phyloP scores from a whole-genome alignment of 192 early-diverging fungal species.

The Backusella morwellensis region DNA sequence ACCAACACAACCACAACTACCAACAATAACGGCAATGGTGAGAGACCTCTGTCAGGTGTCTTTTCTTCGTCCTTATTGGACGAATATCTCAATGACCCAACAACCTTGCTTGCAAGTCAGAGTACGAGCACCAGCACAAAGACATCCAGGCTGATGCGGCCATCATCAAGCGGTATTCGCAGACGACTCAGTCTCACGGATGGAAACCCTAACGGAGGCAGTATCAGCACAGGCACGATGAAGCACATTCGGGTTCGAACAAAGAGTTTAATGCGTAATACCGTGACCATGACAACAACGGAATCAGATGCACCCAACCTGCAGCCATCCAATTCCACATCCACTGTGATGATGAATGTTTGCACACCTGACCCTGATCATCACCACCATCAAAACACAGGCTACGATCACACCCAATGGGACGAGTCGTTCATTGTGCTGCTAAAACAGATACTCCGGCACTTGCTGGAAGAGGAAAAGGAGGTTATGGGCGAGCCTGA shows the following conservation, averaged over 20 bases:
- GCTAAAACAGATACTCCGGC: constrained; percentile 63
- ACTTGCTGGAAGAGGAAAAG: constrained; percentile 65
- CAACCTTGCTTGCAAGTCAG: not conserved
- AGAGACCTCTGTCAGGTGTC: constrained; percentile 22
- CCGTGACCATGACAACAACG: constrained; percentile 11
- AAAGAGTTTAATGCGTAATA: constrained; percentile 27
- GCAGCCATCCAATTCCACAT: not conserved
- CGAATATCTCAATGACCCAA: constrained; percentile 6
- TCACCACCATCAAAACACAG: constrained; percentile 9
- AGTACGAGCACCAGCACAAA: constrained; percentile 10
- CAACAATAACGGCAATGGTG: not conserved
- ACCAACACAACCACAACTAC: not conserved
- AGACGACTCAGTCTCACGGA: constrained; percentile 45
- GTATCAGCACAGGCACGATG: not conserved
- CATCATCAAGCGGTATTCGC: constrained; percentile 38
- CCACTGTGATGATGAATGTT: not conserved
- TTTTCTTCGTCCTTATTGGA: not conserved
- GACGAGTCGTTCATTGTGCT: constrained; percentile 64
- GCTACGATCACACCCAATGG: constrained; percentile 41
- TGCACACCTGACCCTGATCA: constrained; percentile 4
- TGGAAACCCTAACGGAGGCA: not conserved
- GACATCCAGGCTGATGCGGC: not conserved
- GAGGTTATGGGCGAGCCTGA: constrained; percentile 36
- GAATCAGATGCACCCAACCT: not conserved
- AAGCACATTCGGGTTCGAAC: constrained; percentile 18